A percentile compares a stretch with the other conserved stretches of the same genome.
Evolutionary conservation across 805 yeast species (phyloP).

Genomic region (Cyberlindnera japonica): DNA sequence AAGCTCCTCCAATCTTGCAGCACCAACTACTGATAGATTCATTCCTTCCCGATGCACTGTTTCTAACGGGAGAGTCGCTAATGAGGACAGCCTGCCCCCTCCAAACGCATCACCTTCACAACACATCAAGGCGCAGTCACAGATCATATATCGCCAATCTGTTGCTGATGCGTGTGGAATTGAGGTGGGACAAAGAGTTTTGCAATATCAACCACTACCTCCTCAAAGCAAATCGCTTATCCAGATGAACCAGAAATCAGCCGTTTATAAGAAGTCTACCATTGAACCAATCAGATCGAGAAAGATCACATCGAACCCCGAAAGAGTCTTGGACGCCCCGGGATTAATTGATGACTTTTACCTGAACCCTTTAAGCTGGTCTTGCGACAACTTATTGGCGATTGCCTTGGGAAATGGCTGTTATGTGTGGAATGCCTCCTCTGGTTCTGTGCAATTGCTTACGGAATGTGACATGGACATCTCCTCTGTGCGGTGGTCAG

Average conservation of each 20-base stretch:
- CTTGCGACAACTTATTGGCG: constrained; percentile 73
- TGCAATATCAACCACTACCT: constrained; percentile 83
- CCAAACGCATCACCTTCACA: constrained; percentile 45
- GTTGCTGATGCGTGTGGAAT: constrained; percentile 96
- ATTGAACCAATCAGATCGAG: constrained; percentile 67
- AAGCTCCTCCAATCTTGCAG: constrained; percentile 23
- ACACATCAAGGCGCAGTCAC: constrained; percentile 41
- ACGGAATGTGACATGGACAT: constrained; percentile 57
- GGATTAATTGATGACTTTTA: constrained; percentile 92
- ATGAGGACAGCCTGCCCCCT: constrained; percentile 38
- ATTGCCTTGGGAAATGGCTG: constrained; percentile 82
- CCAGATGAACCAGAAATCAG: constrained; percentile 24
- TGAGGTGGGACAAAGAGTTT: constrained; percentile 72
- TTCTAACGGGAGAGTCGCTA: constrained; percentile 42
- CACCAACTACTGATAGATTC: constrained; percentile 48
- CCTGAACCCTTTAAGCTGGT: constrained; percentile 84
- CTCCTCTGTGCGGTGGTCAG: constrained; percentile 84
- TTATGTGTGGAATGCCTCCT: constrained; percentile 87
- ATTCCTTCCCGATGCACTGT: constrained; percentile 55
- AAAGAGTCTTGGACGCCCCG: constrained; percentile 93
- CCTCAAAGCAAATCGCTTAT: constrained; percentile 44
- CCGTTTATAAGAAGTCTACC: constrained; percentile 28
- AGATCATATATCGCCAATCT: constrained; percentile 58
- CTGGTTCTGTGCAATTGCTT: constrained; percentile 71
- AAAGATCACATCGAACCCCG: constrained; percentile 83